A percentile compares a stretch with the other conserved stretches of the same genome.
Evolutionary conservation across 2,329 filamentous ascomycete genomes (phyloP).

Genomic region (Didymella pinodella): DNA sequence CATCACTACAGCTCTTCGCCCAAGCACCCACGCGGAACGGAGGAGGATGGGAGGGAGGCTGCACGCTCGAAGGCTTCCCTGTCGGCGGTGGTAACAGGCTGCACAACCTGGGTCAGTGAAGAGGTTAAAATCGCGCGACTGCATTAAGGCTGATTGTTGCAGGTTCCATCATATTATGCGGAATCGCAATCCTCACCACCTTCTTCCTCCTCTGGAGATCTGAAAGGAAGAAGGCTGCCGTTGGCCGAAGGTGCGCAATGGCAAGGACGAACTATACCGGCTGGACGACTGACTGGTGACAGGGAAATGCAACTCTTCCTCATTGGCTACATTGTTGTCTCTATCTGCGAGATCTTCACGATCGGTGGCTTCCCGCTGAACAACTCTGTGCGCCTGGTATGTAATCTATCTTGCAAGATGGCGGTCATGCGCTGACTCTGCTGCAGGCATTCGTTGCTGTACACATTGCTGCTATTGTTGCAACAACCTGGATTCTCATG

Average conservation of each 20-base stretch:
- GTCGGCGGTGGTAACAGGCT: conserved; percentile 72
- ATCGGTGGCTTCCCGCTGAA: conserved; percentile 86
- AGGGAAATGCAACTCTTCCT: conserved; percentile 98
- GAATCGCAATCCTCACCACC: conserved; percentile 74
- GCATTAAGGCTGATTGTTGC: conserved; percentile 37
- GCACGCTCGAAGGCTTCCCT: conserved; percentile 76
- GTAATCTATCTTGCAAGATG: conserved; percentile 43
- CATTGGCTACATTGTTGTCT: conserved; percentile 81
- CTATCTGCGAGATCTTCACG: conserved; percentile 96
- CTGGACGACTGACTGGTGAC: conserved; percentile 35
- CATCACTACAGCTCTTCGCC: conserved; percentile 67
- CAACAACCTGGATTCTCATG: conserved; percentile 88
- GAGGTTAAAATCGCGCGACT: conserved; percentile 14
- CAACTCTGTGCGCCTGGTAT: conserved; percentile 73
- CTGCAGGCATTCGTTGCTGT: conserved; percentile 82
- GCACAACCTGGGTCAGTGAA: conserved; percentile 83
- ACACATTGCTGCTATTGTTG: conserved; percentile 87
- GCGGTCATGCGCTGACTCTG: conserved; percentile 19
- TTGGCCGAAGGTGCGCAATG: conserved; percentile 74
- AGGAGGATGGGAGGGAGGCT: conserved; percentile 68
- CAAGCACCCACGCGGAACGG: conserved; percentile 66
- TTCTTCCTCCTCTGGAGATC: conserved; percentile 78
- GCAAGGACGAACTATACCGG: neutral
- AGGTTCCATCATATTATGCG: conserved; percentile 89
- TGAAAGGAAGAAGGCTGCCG: conserved; percentile 89